Evolutionary conservation across 2,329 filamentous ascomycete species (phyloP), one percentile per base, ranked within the genome.

Genomic region (Stagonosporopsis chrysanthemi): DNA sequence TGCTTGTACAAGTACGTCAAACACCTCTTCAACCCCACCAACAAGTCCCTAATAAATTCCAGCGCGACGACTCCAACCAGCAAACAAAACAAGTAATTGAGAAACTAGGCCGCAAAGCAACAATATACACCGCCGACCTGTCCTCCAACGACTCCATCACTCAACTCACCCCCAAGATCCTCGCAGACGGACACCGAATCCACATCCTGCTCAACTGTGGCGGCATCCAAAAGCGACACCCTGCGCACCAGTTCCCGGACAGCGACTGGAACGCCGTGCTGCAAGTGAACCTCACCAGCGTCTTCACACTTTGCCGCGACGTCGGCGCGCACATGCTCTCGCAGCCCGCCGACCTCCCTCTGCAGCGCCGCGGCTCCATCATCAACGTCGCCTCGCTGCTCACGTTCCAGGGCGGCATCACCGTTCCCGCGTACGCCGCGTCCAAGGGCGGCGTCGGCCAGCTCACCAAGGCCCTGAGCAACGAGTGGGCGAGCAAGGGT

Each of bases 351-450:
- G 74, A 77, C 2, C 84, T 89, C 9, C 69, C 76, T 5, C 63
- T 75, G 0, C 70, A 77, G 63, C 84, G 88, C 36, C 80, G 84
- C 56, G 90, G 90, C 23, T 84, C 83, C 70, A 89, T 97, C 78
- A 89, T 97, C 81, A 97, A 96, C 78, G 87, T 96, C 53, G 92
- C 88, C 11, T 90, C 86, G 12, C 84, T 97, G 38, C 83, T 96
- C 35, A 87, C 86, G 43, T 94, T 94, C 82, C 90, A 96, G 74
- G 93, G 93, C 52, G 92, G 92, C 0, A 82, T 97, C 64, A 96
- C 90, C 0, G 91, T 97, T 1, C 92, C 92, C 0, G 92, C 92
- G 1, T 97, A 97, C 73, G 89, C 92, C 0, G 90, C 92, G 0
- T 87, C 86, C 61, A 97, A 97, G 78, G 92, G 92, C 41, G 92